These are phyloP conservation scores for Chlorella sp. DNA, from an alignment of 139 green algal species.

Conservation along the genomic window DNA sequence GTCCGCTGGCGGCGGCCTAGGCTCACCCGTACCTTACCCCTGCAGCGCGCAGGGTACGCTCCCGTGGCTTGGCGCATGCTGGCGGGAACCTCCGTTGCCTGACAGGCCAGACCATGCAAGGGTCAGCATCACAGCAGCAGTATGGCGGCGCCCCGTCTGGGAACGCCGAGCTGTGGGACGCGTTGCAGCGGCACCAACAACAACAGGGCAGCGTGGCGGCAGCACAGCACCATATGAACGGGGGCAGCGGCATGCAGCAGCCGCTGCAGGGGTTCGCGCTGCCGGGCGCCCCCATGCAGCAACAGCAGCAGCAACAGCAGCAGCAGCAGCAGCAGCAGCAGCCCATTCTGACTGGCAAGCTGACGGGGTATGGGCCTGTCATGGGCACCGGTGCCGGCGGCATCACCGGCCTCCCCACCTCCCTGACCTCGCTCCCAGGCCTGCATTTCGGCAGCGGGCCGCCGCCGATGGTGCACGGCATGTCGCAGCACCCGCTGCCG, in stretches of 20 bases:
- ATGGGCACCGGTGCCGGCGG: not conserved
- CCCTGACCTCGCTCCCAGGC: conserved; percentile 24
- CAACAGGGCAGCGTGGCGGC: not conserved
- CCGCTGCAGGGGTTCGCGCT: not conserved
- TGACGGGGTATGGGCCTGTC: not conserved
- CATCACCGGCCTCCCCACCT: conserved; percentile 9
- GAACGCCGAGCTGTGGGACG: conserved; percentile 24
- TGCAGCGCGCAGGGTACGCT: no score
- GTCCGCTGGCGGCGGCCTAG: no score
- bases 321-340: conserved; percentile 5
- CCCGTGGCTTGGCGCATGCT: not conserved
- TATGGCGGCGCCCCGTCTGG: not conserved
- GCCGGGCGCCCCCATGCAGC: not conserved
- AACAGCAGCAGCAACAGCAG: not conserved
- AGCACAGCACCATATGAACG: not conserved
- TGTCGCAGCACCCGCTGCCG: conserved; percentile 13
- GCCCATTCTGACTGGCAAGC: conserved; percentile 5
- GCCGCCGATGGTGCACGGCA: not conserved
- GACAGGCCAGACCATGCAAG: not conserved
- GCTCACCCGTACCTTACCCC: no score
- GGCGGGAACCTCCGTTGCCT: not conserved
- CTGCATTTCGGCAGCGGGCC: not conserved
- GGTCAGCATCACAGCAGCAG: not conserved
- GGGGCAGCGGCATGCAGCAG: conserved; percentile 1
- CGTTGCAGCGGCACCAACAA: conserved; percentile 24